phyloP scores from a whole-genome alignment of 2,329 filamentous ascomycete genomes.

The Colletotrichum lentis region DNA sequence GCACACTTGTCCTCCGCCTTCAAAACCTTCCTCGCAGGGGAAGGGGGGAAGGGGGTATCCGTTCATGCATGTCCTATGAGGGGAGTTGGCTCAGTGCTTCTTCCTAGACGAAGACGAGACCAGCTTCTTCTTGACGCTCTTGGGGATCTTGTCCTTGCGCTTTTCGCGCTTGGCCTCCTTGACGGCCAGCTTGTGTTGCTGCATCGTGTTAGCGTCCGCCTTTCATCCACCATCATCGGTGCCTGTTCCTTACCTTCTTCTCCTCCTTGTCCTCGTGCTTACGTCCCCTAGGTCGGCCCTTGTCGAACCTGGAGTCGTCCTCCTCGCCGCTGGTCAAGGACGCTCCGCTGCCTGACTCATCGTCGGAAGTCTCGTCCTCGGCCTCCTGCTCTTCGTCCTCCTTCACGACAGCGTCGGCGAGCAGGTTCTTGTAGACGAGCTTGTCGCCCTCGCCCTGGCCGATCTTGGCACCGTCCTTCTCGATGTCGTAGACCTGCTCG shows the following conservation, averaged over 20 bases:
- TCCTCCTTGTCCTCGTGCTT: conserved; percentile 90
- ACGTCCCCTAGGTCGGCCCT: conserved; percentile 78
- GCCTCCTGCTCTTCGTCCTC: conserved; percentile 47
- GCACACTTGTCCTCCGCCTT: conserved; percentile 29
- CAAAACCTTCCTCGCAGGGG: not conserved
- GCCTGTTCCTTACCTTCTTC: conserved; percentile 69
- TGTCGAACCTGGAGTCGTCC: conserved; percentile 66
- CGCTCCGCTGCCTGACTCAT: conserved; percentile 59
- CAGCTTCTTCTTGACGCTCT: conserved; percentile 91
- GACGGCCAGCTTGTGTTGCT: conserved; percentile 82
- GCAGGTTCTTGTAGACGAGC: conserved; percentile 84
- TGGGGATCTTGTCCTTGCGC: conserved; percentile 94
- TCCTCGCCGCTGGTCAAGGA: conserved; percentile 55
- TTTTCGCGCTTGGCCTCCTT: conserved; percentile 97
- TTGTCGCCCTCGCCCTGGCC: conserved; percentile 75
- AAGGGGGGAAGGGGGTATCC: not conserved
- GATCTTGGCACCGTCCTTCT: conserved; percentile 84
- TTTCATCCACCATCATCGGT: too few species aligned
- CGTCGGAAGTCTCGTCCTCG: conserved; percentile 50
- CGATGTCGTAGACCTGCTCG: conserved; percentile 95
- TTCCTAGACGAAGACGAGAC: conserved; percentile 69
- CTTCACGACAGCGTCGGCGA: conserved; percentile 72
- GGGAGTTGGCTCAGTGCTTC: conserved; percentile 60
- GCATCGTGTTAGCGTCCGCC: conserved; percentile 40
- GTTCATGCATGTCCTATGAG: not conserved